A percentile compares a stretch with the other conserved stretches of the same genome.
Evolutionary conservation across 148 eudicot species (phyloP).

Genomic region (Diospyros kaki): DNA sequence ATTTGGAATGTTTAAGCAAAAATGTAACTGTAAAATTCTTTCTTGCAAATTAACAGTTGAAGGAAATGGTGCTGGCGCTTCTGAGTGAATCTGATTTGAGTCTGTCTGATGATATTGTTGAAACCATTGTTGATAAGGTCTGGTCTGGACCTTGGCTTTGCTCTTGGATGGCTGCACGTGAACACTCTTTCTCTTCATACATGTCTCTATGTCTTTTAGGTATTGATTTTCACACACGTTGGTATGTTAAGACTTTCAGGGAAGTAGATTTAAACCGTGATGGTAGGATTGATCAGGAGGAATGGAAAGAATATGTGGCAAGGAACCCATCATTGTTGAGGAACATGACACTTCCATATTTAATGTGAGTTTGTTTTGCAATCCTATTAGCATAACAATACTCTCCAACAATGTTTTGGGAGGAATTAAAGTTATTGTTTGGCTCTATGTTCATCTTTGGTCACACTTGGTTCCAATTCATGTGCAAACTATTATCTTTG

Average conservation of each 20-base stretch:
- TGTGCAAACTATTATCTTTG: no score
- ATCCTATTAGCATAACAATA: no score
- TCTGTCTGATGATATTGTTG: conserved; percentile 39
- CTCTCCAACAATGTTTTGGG: no score
- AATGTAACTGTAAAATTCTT: not conserved
- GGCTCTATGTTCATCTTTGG: no score
- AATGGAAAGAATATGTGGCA: conserved; percentile 35
- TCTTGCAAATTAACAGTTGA: conserved; percentile 31
- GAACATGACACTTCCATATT: conserved; percentile 48
- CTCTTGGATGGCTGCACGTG: no score
- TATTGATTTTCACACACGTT: no score
- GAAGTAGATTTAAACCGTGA: conserved; percentile 41
- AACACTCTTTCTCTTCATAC: no score
- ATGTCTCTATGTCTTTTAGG: no score
- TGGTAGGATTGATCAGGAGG: conserved; percentile 39
- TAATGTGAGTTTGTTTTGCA: conserved; percentile 16
- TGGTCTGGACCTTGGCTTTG: no score
- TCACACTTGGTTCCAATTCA: not conserved
- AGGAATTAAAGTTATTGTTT: no score
- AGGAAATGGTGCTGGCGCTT: conserved; percentile 30
- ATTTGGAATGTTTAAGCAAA: no score
- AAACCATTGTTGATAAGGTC: conserved; percentile 49
- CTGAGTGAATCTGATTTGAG: conserved; percentile 38
- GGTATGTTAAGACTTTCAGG: conserved; percentile 23
- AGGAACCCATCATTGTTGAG: conserved; percentile 30